Base-by-base conservation (phyloP, 2,329 filamentous ascomycete species). In the Alternaria arbusti region DNA sequence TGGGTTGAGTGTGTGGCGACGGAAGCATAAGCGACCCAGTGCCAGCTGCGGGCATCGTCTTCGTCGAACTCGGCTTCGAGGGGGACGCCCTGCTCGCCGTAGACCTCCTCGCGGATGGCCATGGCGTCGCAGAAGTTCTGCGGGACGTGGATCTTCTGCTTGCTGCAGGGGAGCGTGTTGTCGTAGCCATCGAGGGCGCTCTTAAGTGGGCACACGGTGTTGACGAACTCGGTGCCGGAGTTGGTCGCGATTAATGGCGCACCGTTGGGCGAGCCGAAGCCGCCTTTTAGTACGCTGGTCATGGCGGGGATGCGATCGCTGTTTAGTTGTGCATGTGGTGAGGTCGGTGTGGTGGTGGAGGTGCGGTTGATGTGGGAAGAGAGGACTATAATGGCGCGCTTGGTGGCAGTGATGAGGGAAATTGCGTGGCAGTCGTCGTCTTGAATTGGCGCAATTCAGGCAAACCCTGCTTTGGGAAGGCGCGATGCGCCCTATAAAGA, bases 21-120 rank as follows among this genome's bases (percentile, higher is more conserved):
- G 15, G 86, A 89, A 51, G 88, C 88, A 79, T 97, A 97, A n/a
- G 90, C 84, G 28, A 97, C 90, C 91, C 93, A 97, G 80, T 97
- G 94, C 81, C 90, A 95, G 70, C 89, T 90, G 36, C 92, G 87
- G 1, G 86, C 70, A 78, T 98, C 95, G 76, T 97, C 93, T 1
- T 85, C 82, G 82, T 97, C 95, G 68, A 93, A 86, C 79, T 98
- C 94, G 68, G 89, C 87, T 40, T 91, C 88, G 1, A 88, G 79
- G 0, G 83, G 81, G 26, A 87, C 84, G 22, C 82, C 78, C 67
- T 89, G 88, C 74, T 89, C 87, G 61, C 85, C 79, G 69, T 86
- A 89, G 67, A 89, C 88, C 43, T 81, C 79, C 60, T 86, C 82
- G 40, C 88, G 87, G 6, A 90, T 82, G 13, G 79, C 77, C 83